phyloP scores from a whole-genome alignment of 2,329 filamentous ascomycete genomes.

The Fusarium foetens region DNA sequence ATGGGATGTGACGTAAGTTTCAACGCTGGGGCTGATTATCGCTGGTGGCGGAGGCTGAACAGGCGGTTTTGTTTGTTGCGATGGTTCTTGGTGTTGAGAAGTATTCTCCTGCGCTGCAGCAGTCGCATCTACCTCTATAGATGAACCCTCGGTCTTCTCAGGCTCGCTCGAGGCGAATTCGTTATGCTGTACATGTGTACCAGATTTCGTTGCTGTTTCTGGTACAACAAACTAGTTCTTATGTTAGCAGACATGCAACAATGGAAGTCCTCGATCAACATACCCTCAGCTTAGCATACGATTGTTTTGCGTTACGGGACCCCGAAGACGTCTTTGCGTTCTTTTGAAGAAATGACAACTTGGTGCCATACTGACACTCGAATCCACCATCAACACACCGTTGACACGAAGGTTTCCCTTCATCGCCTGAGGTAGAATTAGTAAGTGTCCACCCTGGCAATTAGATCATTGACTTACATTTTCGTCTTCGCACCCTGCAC shows the following conservation, averaged over 20 bases:
- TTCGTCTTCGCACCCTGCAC: constrained; percentile 59
- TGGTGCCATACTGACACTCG: constrained; percentile 59
- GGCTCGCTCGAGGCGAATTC: neutral
- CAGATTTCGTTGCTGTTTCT: constrained; percentile 26
- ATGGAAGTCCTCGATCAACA: neutral
- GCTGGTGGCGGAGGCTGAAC: neutral
- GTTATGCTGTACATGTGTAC: constrained; percentile 9
- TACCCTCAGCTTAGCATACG: constrained; percentile 40
- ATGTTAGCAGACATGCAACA: neutral
- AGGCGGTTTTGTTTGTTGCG: neutral
- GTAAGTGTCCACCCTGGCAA: neutral
- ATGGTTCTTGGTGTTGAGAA: neutral
- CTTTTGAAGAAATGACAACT: constrained; percentile 60
- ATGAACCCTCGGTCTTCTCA: neutral
- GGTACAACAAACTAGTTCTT: constrained; percentile 33
- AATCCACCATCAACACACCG: constrained; percentile 59
- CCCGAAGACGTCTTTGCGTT: constrained; percentile 55
- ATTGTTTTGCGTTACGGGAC: constrained; percentile 27
- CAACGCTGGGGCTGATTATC: constrained; percentile 12
- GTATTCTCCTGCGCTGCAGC: neutral
- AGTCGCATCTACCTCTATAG: neutral
- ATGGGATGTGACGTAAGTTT: constrained; percentile 17
- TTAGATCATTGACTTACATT: constrained; percentile 50
- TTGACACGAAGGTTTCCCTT: constrained; percentile 60
- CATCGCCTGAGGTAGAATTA: constrained; percentile 55